These are phyloP conservation scores for Thyridium curvatum DNA, from an alignment of 2,329 filamentous ascomycete genomes.

Conservation along the genomic window DNA sequence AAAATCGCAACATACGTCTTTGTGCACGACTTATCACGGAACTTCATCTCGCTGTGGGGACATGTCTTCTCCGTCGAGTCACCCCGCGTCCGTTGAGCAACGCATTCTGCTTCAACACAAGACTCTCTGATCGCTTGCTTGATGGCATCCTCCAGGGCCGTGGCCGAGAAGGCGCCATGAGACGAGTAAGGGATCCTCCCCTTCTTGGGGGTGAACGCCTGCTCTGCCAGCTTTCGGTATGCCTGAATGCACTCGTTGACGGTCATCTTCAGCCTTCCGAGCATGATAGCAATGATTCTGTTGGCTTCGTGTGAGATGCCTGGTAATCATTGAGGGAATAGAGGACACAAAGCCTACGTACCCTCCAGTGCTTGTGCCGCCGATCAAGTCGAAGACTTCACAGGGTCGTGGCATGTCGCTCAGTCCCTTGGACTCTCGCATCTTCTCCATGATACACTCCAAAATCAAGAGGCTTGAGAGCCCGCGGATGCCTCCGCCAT, in stretches of 20 bases:
- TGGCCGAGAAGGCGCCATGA: slow-evolving; percentile 1
- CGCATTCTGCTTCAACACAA: slow-evolving; percentile 3
- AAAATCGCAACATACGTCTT: slow-evolving; percentile 13
- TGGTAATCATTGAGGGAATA: too few species aligned
- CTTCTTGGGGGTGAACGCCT: too few species aligned
- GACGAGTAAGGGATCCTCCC: not conserved
- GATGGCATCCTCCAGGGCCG: not conserved
- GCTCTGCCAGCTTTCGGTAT: not conserved
- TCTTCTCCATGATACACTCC: slow-evolving; percentile 1
- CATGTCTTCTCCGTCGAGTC: slow-evolving; percentile 9
- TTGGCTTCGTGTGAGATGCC: not conserved
- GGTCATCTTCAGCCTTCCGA: not conserved
- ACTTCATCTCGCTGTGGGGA: slow-evolving; percentile 12
- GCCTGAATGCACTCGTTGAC: not conserved
- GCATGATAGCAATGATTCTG: slow-evolving; percentile 1
- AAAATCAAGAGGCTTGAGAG: slow-evolving; percentile 1
- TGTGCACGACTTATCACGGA: slow-evolving; percentile 14
- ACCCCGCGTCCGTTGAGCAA: slow-evolving; percentile 1
- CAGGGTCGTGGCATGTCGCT: not conserved
- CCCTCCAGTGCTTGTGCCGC: slow-evolving; percentile 7
- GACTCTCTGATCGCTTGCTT: not conserved
- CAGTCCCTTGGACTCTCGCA: not conserved
- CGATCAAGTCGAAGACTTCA: slow-evolving; percentile 4
- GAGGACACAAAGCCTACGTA: not conserved
- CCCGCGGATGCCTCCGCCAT: slow-evolving; percentile 2